Base-by-base conservation (phyloP, 2,329 filamentous ascomycete species). In the Eutypella sp. region DNA sequence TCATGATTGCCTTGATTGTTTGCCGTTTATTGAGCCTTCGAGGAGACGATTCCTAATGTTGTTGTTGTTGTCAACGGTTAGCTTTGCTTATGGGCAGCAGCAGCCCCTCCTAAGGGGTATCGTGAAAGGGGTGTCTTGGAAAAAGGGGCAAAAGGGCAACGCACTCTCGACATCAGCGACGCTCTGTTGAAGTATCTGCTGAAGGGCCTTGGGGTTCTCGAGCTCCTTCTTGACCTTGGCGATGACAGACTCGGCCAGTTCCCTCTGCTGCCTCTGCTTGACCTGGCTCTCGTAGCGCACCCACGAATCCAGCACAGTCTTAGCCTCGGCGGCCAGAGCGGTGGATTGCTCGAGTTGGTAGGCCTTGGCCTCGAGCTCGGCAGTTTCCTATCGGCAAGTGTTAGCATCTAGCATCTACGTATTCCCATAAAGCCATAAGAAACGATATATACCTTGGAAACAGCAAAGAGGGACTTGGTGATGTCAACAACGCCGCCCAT, bases 211-310 rank as follows among this genome's bases (percentile, higher is more conserved):
- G 70, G 95, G 93, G 81, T 87, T 96, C 81, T 96, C 89, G 48
- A 99, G 84, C 81, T 97, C 92, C 84, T 97, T 97, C 73, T 88
- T 85, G 67, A 97, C 93, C 84, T 96, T 99, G 78, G 87, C 83
- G 65, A 99, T 97, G 72, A 99, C 79, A 70, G 76, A 82, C 67
- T 95, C 84, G 55, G 93, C 89, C 57, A 99, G 83, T 81, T 99
- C 93, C 73, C 81, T 85, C 82, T 99, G 93, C 79, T 99, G 90
- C 70, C 93, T 87, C 78, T 92, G 87, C 87, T 97, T 99, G 67
- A 99, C 91, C 79, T 97, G 93, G 62, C 87, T 78, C 79, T 99
- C 93, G 73, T 99, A 99, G 69, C 93, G 87, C 56, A 97, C 91
- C 95, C 93, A 99, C 47, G 90, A 96, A 71, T 99, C 93, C 56